Evolutionary conservation across 192 early-diverging fungal genomes (phyloP).

Genomic region (Diversispora eburnea): DNA sequence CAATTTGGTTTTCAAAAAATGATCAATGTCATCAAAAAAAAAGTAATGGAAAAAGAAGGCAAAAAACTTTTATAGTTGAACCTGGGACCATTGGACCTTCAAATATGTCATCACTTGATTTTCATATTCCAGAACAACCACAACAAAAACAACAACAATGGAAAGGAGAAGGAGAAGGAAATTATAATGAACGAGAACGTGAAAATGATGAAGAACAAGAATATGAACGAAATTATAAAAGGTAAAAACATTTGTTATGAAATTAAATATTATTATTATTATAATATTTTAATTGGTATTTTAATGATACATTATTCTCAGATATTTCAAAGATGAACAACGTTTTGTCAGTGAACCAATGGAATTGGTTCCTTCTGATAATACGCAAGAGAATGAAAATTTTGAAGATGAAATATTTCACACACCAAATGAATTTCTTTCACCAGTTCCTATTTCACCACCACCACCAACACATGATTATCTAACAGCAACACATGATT

Average conservation of each 20-base stretch:
- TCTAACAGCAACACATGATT: not conserved
- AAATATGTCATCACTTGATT: constrained; percentile 15
- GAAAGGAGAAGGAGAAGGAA: not conserved
- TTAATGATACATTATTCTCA: too few species aligned
- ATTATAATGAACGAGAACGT: not conserved
- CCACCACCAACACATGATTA: not conserved
- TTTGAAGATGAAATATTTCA: not conserved
- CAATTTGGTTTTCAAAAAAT: constrained; percentile 12
- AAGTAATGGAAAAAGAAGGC: too few species aligned
- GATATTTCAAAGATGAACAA: not conserved
- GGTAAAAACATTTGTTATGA: too few species aligned
- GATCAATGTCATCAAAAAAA: constrained; percentile 1
- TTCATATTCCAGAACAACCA: not conserved
- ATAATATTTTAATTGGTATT: too few species aligned
- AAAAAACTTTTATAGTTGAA: not conserved
- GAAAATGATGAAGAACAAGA: too few species aligned
- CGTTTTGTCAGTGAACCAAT: not conserved
- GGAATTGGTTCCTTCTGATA: not conserved
- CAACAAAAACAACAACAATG: not conserved
- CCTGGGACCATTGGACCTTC: not conserved
- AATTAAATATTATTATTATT: too few species aligned
- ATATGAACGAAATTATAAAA: too few species aligned
- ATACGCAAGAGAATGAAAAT: not conserved
- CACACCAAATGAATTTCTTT: not conserved
- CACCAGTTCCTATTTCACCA: not conserved